Percentiles rank a stretch among this genome's conserved stretches.
Conservation (phyloP, 176 grass and related monocot species). For the Rhipidocladum racemiflorum region DNA sequence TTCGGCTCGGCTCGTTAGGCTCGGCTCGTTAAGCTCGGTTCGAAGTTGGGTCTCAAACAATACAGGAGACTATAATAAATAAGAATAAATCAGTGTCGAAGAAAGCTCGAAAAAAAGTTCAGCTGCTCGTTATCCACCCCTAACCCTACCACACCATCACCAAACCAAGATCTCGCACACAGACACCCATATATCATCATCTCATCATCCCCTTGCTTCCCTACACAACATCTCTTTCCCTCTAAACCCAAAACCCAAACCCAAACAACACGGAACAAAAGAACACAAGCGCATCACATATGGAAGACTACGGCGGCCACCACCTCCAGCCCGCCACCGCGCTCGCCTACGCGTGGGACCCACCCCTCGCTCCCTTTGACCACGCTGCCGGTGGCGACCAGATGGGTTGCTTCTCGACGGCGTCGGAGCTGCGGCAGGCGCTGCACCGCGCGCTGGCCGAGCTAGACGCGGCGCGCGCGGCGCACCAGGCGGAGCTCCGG, state of each 20-base stretch:
- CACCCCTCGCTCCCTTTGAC: neutral
- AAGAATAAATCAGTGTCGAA: too few relatives aligned
- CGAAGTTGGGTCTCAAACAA: too few relatives aligned
- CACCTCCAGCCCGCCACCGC: neutral
- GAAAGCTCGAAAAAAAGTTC: too few relatives aligned
- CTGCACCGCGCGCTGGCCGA: conserved; percentile 59
- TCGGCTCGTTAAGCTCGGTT: too few relatives aligned
- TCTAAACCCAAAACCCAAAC: conserved; percentile 6
- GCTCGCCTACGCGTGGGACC: conserved; percentile 42
- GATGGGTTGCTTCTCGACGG: conserved; percentile 19
- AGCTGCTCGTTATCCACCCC: too few relatives aligned
- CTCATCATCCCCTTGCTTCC: neutral
- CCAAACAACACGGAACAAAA: neutral
- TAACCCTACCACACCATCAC: neutral
- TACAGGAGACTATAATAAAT: too few relatives aligned
- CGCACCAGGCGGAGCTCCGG: conserved; percentile 66
- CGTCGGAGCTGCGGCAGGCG: conserved; percentile 54
- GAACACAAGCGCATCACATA: neutral
- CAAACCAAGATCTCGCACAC: conserved; percentile 21
- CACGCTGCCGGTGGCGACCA: neutral
- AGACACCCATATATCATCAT: neutral
- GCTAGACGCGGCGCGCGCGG: conserved; percentile 54
- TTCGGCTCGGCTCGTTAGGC: too few relatives aligned
- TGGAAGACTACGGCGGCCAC: conserved; percentile 39
- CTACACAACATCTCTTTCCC: neutral